These are phyloP conservation scores for Maudiozyma barnettii DNA, from an alignment of 805 yeast genomes.

Conservation along the genomic window DNA sequence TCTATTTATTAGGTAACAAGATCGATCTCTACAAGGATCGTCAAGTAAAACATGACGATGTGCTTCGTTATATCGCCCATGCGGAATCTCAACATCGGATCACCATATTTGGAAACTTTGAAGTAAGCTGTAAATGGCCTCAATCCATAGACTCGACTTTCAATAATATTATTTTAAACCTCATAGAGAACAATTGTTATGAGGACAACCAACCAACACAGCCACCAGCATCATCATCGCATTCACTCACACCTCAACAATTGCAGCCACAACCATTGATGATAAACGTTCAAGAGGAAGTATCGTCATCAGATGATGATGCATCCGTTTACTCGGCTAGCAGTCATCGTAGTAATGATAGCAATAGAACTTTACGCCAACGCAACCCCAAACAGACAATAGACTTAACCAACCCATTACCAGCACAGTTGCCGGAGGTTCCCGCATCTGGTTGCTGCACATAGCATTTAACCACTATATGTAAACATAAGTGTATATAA, in stretches of 20 bases:
- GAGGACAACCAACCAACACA: conserved; percentile 10
- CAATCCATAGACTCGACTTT: conserved; percentile 32
- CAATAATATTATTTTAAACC: conserved; percentile 31
- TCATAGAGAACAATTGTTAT: conserved; percentile 34
- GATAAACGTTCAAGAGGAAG: neutral
- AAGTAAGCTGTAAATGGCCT: conserved; percentile 38
- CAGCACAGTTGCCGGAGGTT: neutral
- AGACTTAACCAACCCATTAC: neutral
- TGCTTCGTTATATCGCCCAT: conserved; percentile 26
- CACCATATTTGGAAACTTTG: conserved; percentile 35
- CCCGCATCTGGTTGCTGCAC: neutral
- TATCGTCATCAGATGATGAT: conserved; percentile 1
- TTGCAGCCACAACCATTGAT: neutral
- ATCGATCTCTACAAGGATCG: conserved; percentile 30
- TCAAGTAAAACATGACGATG: conserved; percentile 33
- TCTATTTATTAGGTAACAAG: conserved; percentile 40
- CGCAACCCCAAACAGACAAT: neutral
- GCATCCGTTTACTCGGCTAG: neutral
- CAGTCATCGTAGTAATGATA: neutral
- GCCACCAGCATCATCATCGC: neutral
- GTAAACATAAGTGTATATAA: neutral
- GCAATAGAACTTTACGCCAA: neutral
- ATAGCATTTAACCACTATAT: neutral
- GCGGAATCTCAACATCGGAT: conserved; percentile 27
- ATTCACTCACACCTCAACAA: neutral